Conservation (phyloP, 768 basidiomycete genomes). For the Kwoniella shandongensis region DNA sequence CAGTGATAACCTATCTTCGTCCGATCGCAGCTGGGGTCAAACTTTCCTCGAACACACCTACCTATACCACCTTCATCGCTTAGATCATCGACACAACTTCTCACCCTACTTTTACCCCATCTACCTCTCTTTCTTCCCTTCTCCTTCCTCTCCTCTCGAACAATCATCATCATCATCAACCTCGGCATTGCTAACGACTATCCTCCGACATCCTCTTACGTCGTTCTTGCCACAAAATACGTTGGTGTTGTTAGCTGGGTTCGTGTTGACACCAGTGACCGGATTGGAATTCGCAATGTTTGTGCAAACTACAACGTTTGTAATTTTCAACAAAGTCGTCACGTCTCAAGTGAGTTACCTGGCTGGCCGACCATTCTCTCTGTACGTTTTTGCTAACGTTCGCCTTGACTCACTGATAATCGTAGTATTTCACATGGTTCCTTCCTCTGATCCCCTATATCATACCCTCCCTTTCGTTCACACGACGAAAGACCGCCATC, state of each 20-base stretch:
- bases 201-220: constrained; percentile 67
- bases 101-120: constrained; percentile 95
- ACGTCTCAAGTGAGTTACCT: constrained; percentile 84
- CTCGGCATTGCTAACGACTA: constrained; percentile 25
- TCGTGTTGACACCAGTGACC: constrained; percentile 63
- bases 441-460: constrained; percentile 81
- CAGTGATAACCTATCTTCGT: no score
- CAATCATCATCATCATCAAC: neutral
- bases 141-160: constrained; percentile 14
- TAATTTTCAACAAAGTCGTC: constrained; percentile 98
- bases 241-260: constrained; percentile 68
- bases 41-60: constrained; percentile 90
- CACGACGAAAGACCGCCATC: constrained; percentile 55
- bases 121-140: constrained; percentile 74
- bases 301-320: constrained; percentile 83
- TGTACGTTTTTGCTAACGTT: neutral
- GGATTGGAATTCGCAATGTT: constrained; percentile 80
- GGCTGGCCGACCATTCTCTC: neutral
- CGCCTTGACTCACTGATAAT: neutral
- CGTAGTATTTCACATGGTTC: constrained; percentile 96
- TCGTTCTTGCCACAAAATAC: constrained; percentile 80
- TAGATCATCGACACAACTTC: constrained; percentile 98
- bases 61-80: constrained; percentile 83
- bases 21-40: constrained; percentile 77
- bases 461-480: constrained; percentile 65